Base-by-base conservation (phyloP, 192 early-diverging fungal genomes). In the Mortierella alpina region DNA sequence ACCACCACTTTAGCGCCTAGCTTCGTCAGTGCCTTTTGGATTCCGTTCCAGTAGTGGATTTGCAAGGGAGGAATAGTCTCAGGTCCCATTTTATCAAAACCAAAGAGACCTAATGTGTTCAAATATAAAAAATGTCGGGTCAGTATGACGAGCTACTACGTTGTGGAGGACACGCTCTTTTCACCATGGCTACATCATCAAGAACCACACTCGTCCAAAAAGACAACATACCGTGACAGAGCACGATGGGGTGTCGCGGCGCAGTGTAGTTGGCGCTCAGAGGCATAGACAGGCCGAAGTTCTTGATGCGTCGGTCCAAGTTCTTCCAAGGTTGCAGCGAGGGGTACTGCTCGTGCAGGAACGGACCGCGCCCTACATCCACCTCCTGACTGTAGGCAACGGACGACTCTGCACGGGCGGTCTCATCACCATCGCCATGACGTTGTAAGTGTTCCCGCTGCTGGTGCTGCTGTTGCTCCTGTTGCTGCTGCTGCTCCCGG, bases 21-120 rank as follows among this genome's bases (percentile, higher is more conserved):
- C 40, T 90, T 87, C 39, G 88, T 85, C 70, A 98, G 75, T 3
- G 94, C 92, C 63, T 96, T 90, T 53, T 89, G 85, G 45, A 96
- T 93, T 8, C 91, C 93, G 23, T 88, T 87, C 95, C 94, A 96
- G 74, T 95, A 97, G 61, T 95, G 92, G 44, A 96, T 85, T 79
- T 96, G 95, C 20, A 98, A 79, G 18, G 85, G 82, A 4, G 95
- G 95, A 15, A 96, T 81, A 22, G 87, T 82, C 9, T 90, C 90
- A 0, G 93, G 93, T 0, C 96, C 95, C 69, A 87, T 85, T 52
- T 92, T 92, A 81, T 98, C 96, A 68, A 95, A 98, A 3, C 96
- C 96, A 83, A 95, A 98, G 20, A 98, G 86, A 10, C 92, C 89
- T 84, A 77, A 46, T 10, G 8, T 3, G 31, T 1, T 1, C 31